Evolutionary conservation across 495 filamentous ascomycete species (phyloP), one percentile per base, ranked within the genome.

Genomic region (Penicillium ucsense): DNA sequence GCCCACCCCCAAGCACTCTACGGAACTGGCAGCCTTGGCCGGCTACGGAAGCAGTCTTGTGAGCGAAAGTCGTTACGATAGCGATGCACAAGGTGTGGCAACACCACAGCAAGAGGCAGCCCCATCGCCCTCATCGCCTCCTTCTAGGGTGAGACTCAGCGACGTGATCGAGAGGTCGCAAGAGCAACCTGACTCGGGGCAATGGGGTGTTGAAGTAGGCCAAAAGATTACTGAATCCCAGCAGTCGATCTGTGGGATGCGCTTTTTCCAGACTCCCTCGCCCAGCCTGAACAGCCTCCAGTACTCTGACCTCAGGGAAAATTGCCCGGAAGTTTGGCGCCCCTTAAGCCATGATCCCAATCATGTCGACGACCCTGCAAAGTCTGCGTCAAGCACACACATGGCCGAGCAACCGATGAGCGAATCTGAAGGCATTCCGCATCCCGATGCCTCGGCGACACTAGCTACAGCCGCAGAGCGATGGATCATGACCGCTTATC

Each of bases 1-100:
- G 40, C 42, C 41, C n/a, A 33, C 40, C 4, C 3, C 30, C 3
- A 52, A 54, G n/a, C 11, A 27, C 3, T 41, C 30, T 3, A 46
- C 40, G 2, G 51, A 42, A 3, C 38, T 50, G 2, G 40, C 56
- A 3, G 45, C 49, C 6, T 45, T 65, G 4, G 46, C 43, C 12
- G 57, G 61, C 11, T 30, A 63, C 27, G 60, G 59, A 28, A 61
- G 64, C 47, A 70, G 69, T 44, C 44, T 72, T 52, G 61, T 67
- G 57, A 75, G 65, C 34, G 68, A 66, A 35, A 57, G 59, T 48
- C 66, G 62, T 6, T 75, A 75, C 40, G 71, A 75, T 45, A 73
- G 70, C 36, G 71, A 75, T 55, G 71, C 71, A 3, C 66, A 67
- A 39, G 65, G 42, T 35, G 62, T 75, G 9, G 40, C 54, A 6